Evolutionary conservation across 225 moss, liverwort and hornwort genomes (phyloP).

Genomic region (Climacium dendroides): DNA sequence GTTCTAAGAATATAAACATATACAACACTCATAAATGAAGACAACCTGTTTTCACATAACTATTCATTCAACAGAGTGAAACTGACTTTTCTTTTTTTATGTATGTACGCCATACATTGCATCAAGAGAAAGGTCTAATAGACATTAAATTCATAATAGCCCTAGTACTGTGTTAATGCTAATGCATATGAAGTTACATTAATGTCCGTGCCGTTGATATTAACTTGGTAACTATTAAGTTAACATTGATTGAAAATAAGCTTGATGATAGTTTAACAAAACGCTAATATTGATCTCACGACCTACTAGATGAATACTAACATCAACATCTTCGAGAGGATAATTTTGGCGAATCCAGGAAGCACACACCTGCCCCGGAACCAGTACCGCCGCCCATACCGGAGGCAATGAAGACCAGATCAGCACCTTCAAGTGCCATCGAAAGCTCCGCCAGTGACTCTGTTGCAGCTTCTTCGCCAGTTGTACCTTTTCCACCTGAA

Average conservation of each 20-base stretch:
- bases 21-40: neutral
- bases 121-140: neutral
- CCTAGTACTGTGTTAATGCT: neutral
- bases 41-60: neutral
- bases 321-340: neutral
- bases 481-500: constrained; percentile 52
- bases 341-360: neutral
- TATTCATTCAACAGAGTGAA: neutral
- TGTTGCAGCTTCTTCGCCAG: constrained; percentile 70
- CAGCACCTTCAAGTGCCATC: constrained; percentile 79
- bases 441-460: constrained; percentile 79
- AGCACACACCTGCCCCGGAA: constrained; percentile 59
- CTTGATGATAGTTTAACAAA: neutral
- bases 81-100: neutral
- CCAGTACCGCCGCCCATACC: constrained; percentile 84
- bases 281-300: neutral
- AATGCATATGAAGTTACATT: neutral
- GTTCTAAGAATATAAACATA: neutral
- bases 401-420: constrained; percentile 69
- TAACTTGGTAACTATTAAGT: neutral
- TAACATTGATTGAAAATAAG: neutral
- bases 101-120: neutral
- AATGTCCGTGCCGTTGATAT: neutral
- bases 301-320: neutral
- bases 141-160: neutral